Percentiles rank a stretch among this genome's conserved stretches.
phyloP scores from a whole-genome alignment of 495 filamentous ascomycete genomes.

The Lophium mytilinum region DNA sequence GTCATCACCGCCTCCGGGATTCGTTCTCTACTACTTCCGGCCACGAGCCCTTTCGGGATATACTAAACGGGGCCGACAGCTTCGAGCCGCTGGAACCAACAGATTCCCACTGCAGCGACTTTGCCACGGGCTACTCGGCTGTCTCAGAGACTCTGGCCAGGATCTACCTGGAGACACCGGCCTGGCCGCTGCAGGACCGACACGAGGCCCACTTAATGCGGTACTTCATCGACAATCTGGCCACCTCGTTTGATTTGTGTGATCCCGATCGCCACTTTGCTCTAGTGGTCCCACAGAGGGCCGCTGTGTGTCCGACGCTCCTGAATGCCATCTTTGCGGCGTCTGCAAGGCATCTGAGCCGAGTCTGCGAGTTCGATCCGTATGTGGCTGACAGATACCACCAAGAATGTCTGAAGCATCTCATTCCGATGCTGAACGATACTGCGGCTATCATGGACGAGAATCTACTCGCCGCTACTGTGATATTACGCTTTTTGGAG shows the following conservation, averaged over 20 bases:
- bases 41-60: neutral
- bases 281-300: constrained; percentile 43
- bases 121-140: constrained; percentile 4
- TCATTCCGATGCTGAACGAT: constrained; percentile 44
- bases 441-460: constrained; percentile 48
- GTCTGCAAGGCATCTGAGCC: constrained; percentile 47
- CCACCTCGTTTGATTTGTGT: constrained; percentile 41
- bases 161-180: constrained; percentile 19
- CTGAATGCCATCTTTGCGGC: constrained; percentile 53
- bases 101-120: constrained; percentile 1
- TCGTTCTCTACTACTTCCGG: neutral
- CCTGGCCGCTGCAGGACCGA: constrained; percentile 17
- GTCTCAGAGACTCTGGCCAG: constrained; percentile 4
- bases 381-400: constrained; percentile 42
- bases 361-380: constrained; percentile 38
- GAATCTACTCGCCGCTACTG: constrained; percentile 51
- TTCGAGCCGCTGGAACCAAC: neutral
- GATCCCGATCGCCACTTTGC: constrained; percentile 49
- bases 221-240: constrained; percentile 11
- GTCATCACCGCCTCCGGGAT: constrained; percentile 1
- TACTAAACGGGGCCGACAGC: neutral
- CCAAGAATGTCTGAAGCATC: constrained; percentile 41
- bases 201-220: constrained; percentile 8
- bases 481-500: constrained; percentile 54
- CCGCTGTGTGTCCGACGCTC: constrained; percentile 43